Evolutionary conservation across 2,329 filamentous ascomycete species (phyloP).

Genomic region (Arthrobotrys conoides): DNA sequence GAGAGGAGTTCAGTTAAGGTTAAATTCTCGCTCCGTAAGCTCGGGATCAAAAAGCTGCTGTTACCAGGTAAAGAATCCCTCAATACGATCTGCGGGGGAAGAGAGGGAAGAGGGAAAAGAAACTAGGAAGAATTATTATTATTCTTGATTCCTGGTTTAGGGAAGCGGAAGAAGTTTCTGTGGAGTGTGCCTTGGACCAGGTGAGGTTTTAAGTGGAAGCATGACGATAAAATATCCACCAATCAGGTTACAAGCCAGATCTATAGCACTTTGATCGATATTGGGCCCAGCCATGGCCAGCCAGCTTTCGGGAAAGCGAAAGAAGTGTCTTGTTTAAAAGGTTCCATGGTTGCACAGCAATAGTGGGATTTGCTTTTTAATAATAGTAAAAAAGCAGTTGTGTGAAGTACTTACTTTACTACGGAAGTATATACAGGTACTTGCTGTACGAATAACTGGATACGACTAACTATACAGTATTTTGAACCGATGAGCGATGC

Average conservation of each 20-base stretch:
- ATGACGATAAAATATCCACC: conserved; percentile 53
- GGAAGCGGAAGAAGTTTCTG: conserved; percentile 49
- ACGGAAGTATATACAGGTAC: too few species aligned
- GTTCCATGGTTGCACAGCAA: conserved; percentile 54
- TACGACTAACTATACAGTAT: not conserved
- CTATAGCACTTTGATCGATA: conserved; percentile 7
- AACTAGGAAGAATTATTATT: conserved; percentile 59
- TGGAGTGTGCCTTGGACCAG: conserved; percentile 19
- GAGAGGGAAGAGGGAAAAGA: conserved; percentile 24
- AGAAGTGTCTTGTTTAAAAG: conserved; percentile 41
- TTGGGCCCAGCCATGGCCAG: too few species aligned
- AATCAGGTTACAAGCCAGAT: conserved; percentile 33
- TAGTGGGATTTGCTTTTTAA: conserved; percentile 56
- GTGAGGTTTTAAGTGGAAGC: conserved; percentile 32
- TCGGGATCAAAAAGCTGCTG: conserved; percentile 50
- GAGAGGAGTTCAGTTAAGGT: conserved; percentile 39
- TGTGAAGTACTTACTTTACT: too few species aligned
- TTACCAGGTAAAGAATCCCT: conserved; percentile 57
- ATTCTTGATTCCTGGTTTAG: conserved; percentile 29
- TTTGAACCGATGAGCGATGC: conserved; percentile 30
- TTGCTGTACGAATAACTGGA: not conserved
- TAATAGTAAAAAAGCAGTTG: conserved; percentile 11
- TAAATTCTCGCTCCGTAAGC: conserved; percentile 50
- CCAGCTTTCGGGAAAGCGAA: conserved; percentile 4
- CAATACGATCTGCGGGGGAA: conserved; percentile 56